Base-by-base conservation (phyloP, 2,329 filamentous ascomycete genomes). In the Clathrospora elynae region DNA sequence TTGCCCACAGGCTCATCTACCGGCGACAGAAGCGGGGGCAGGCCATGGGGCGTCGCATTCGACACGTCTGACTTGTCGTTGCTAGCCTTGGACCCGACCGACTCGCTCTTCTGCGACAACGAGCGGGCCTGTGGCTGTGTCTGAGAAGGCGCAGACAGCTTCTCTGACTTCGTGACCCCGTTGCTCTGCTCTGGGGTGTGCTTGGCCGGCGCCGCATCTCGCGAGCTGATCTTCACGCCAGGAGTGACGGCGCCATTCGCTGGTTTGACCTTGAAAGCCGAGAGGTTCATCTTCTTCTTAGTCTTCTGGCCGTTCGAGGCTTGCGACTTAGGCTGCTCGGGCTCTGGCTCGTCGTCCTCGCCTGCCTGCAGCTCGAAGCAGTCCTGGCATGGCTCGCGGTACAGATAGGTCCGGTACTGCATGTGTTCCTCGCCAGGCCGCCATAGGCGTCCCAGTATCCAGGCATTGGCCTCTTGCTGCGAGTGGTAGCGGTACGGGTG, bases 261-360 rank as follows among this genome's bases (percentile, higher is more conserved):
- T 60, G 74, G 64, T 54, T 81, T 81, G 47, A 75, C 79, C 66
- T 81, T 83, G 66, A 84, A 85, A 25, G 79, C 81, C 28, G 75
- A 79, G 38, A 85, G 65, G 40, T 73, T 82, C 48, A 85, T 83
- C 65, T 83, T 84, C 71, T 83, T 84, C 69, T 80, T 83, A 16
- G 74, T 73, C 30, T 55, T 70, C 18, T 62, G 61, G 16, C 36
- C 75, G 41, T 61, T 64, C n/a, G 55, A 54, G 9, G 54, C 41
- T 31, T 63, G 59, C 7, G 61, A 52, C 50, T 64, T 59, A 37
- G 73, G 68, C 17, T 62, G 67, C 47, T 73, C 66, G 53, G 73
- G 73, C 40, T 63, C 51, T 69, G 73, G 67, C 33, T 78, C 76
- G 69, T 79, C 78, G 52, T 79, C 78, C 37, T 79, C 78, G 45